phyloP scores from a whole-genome alignment of 2,329 filamentous ascomycete genomes.

The Falciphora oryzae region DNA sequence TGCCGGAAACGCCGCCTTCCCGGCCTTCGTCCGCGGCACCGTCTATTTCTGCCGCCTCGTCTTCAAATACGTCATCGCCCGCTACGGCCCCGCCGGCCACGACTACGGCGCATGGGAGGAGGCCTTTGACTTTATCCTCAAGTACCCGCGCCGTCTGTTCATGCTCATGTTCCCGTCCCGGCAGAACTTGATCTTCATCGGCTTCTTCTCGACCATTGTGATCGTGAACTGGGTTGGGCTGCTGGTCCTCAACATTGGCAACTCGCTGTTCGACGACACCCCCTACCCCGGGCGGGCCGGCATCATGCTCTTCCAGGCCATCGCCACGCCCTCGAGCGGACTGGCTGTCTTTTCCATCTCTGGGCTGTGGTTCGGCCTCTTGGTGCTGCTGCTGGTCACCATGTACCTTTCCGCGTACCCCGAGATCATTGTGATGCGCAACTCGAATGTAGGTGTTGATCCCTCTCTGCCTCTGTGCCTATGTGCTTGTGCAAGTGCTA shows the following conservation, averaged over 20 bases:
- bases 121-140: conserved; percentile 48
- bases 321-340: conserved; percentile 60
- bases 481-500: too few species aligned
- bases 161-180: conserved; percentile 58
- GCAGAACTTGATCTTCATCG: conserved; percentile 60
- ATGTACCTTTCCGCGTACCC: conserved; percentile 64
- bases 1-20: conserved; percentile 62
- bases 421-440: conserved; percentile 57
- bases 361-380: conserved; percentile 48
- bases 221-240: conserved; percentile 60
- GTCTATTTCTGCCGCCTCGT: conserved; percentile 47
- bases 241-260: conserved; percentile 59
- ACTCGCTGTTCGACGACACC: conserved; percentile 46
- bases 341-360: conserved; percentile 60
- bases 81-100: conserved; percentile 24
- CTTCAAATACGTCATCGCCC: conserved; percentile 28
- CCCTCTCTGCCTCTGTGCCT: not conserved
- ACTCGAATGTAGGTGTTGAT: conserved; percentile 50
- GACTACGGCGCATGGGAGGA: conserved; percentile 36
- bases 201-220: conserved; percentile 55
- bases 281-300: conserved; percentile 49
- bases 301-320: conserved; percentile 60
- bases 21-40: conserved; percentile 55
- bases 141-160: conserved; percentile 53
- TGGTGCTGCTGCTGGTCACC: conserved; percentile 56